A percentile compares a stretch with the other conserved stretches of the same genome.
Conservation (phyloP, 306 rosid genomes). For the Lagenaria siceraria region DNA sequence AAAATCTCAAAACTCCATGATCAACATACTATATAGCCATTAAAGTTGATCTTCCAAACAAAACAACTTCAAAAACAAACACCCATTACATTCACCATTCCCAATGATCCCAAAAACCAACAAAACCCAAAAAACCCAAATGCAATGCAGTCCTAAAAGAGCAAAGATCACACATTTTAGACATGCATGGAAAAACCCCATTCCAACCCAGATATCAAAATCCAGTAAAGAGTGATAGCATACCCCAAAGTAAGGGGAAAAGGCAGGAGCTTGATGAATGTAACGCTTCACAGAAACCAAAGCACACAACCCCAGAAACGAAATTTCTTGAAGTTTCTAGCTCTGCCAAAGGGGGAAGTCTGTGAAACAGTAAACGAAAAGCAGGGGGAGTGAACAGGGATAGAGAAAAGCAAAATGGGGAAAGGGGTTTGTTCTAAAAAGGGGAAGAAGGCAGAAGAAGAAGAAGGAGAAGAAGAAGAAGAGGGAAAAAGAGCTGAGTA, state of each 20-base stretch:
- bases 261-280: not conserved
- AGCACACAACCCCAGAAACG: not conserved
- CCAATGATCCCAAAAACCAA: not conserved
- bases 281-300: not conserved
- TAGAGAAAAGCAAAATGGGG: not conserved
- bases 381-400: not conserved
- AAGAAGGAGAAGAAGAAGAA: too few relatives aligned
- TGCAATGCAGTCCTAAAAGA: not conserved
- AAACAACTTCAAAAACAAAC: not conserved
- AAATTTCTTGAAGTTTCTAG: not conserved
- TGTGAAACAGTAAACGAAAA: not conserved
- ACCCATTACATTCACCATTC: not conserved
- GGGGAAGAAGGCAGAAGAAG: not conserved
- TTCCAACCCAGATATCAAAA: not conserved
- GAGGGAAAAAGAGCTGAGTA: not conserved
- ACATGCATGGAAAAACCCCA: not conserved
- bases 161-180: slow-evolving; percentile 1
- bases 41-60: not conserved
- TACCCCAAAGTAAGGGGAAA: not conserved
- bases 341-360: not conserved
- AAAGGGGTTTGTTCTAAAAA: not conserved
- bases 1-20: slow-evolving; percentile 1
- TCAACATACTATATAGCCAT: not conserved
- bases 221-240: not conserved
- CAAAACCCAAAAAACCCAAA: not conserved